Percentiles rank a stretch among this genome's conserved stretches.
Conservation (phyloP, 164 flowering plant genomes). For the Annona squamosa region DNA sequence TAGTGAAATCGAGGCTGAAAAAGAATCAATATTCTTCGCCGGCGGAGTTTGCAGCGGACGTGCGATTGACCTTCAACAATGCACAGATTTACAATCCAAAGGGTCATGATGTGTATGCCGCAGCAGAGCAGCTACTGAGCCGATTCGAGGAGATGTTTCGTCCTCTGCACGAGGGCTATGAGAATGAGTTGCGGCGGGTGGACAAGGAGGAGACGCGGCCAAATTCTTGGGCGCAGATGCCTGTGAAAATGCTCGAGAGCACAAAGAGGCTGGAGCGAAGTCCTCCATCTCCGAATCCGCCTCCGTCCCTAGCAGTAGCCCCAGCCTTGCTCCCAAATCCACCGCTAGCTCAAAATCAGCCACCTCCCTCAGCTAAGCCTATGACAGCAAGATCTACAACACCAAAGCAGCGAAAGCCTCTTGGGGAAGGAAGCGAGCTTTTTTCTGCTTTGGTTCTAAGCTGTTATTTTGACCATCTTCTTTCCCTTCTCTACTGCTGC, state of each 20-base stretch:
- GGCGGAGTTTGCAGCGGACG: conserved; percentile 61
- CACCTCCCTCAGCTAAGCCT: conserved; percentile 15
- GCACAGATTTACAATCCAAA: conserved; percentile 75
- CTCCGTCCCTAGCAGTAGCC: background rate
- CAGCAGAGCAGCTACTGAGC: conserved; percentile 42
- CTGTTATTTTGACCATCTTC: background rate
- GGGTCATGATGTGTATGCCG: conserved; percentile 50
- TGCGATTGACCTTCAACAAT: conserved; percentile 68
- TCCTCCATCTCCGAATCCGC: background rate
- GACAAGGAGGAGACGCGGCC: conserved; percentile 20
- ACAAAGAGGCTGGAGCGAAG: background rate
- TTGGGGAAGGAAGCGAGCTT: no score
- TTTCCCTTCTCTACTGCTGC: background rate
- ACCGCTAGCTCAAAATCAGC: background rate
- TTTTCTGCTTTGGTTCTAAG: no score
- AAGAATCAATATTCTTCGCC: conserved; percentile 43
- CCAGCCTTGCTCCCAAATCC: background rate
- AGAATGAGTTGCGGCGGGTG: conserved; percentile 4
- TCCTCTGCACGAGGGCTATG: conserved; percentile 15
- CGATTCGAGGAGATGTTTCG: conserved; percentile 27
- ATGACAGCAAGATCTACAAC: background rate
- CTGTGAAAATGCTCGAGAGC: conserved; percentile 9
- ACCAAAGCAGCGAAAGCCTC: conserved; percentile 30
- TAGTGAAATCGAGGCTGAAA: conserved; percentile 50
- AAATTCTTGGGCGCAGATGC: conserved; percentile 18